Conservation (phyloP, 2,329 filamentous ascomycete species). For the Ceratocystiopsis minuta region DNA sequence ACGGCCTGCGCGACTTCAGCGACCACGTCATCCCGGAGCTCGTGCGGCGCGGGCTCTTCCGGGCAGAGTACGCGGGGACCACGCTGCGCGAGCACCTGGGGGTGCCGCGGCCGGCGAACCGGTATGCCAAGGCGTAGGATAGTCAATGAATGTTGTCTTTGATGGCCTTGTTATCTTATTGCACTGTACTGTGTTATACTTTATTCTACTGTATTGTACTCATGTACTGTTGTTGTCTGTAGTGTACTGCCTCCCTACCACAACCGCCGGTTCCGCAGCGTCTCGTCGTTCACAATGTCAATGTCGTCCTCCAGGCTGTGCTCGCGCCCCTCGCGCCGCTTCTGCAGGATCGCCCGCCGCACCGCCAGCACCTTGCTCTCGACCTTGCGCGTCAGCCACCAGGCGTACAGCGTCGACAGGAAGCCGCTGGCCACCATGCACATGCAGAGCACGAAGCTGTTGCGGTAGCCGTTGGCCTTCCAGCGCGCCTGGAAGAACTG, state of each 20-base stretch:
- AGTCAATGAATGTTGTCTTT: neutral
- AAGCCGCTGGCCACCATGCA: neutral
- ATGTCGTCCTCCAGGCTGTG: slow-evolving; percentile 1
- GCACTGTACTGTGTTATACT: too few relatives aligned
- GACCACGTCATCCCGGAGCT: slow-evolving; percentile 2
- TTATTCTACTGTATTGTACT: too few relatives aligned
- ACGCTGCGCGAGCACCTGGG: slow-evolving; percentile 2
- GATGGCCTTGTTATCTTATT: too few relatives aligned
- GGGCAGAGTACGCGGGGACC: neutral
- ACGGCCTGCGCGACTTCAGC: slow-evolving; percentile 2
- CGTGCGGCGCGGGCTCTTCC: slow-evolving; percentile 2
- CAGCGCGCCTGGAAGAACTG: slow-evolving; percentile 1
- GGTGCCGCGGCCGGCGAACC: slow-evolving; percentile 1
- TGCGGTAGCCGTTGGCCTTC: neutral
- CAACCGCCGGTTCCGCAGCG: neutral
- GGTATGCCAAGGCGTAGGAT: neutral
- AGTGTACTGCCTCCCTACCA: slow-evolving; percentile 1
- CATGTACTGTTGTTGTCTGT: too few relatives aligned
- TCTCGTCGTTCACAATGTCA: slow-evolving; percentile 1
- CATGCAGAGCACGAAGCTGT: neutral
- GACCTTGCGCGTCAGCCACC: slow-evolving; percentile 1
- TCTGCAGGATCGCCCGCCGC: neutral
- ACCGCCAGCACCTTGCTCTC: neutral
- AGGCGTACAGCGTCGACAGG: neutral
- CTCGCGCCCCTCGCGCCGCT: neutral